These are phyloP conservation scores for Pichia terricola DNA, from an alignment of 1,139 yeast species.

Conservation along the genomic window DNA sequence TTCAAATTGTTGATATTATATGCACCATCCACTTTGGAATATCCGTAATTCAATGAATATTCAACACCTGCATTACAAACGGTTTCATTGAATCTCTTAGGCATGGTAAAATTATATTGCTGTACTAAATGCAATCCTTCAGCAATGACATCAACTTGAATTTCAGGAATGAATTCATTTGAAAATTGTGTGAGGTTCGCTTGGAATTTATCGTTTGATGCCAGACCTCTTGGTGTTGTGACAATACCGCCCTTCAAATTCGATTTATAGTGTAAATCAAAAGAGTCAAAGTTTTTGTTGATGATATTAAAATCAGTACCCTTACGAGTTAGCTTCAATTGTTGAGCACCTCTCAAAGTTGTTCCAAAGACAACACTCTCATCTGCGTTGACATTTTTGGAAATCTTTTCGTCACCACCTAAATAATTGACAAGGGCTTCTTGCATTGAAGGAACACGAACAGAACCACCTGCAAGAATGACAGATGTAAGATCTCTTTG, in stretches of 20 bases:
- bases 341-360: constrained; percentile 65
- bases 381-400: constrained; percentile 93
- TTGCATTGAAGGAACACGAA: constrained; percentile 85
- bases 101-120: constrained; percentile 10
- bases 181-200: constrained; percentile 9
- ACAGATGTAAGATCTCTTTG: constrained; percentile 47
- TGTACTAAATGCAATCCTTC: constrained; percentile 33
- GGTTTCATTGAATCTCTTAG: constrained; percentile 27
- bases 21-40: constrained; percentile 39
- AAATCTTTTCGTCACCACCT: constrained; percentile 40
- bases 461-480: constrained; percentile 82
- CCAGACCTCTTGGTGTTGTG: constrained; percentile 3
- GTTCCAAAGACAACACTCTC: constrained; percentile 92
- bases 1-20: constrained; percentile 36
- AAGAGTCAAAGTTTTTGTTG: constrained; percentile 45
- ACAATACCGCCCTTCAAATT: not conserved
- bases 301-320: constrained; percentile 41
- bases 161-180: constrained; percentile 30
- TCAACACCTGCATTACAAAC: constrained; percentile 37
- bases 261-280: constrained; percentile 18
- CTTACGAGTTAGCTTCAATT: constrained; percentile 53
- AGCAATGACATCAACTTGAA: constrained; percentile 41
- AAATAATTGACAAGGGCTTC: constrained; percentile 42
- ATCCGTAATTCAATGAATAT: constrained; percentile 35
- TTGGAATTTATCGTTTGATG: constrained; percentile 1